These are phyloP conservation scores for Russula compacta DNA, from an alignment of 768 basidiomycete genomes.

Conservation along the genomic window DNA sequence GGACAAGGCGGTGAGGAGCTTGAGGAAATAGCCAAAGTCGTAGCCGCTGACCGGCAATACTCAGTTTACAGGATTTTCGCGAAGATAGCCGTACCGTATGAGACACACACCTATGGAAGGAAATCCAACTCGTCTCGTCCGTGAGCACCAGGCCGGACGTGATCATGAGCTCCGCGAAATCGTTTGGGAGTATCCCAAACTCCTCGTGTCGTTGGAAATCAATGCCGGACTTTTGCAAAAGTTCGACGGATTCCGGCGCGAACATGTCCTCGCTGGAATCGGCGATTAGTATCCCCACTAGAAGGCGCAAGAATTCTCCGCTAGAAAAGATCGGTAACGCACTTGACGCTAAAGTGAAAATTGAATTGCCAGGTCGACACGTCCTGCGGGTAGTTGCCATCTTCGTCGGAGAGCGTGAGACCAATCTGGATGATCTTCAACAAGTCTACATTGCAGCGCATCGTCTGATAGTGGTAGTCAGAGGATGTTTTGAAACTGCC, in stretches of 20 bases:
- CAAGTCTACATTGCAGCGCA: constrained; percentile 98
- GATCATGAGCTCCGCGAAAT: constrained; percentile 95
- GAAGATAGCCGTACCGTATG: background rate
- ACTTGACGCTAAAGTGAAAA: constrained; percentile 88
- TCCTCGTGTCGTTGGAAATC: constrained; percentile 93
- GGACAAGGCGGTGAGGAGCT: constrained; percentile 78
- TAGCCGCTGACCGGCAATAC: constrained; percentile 59
- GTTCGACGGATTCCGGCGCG: constrained; percentile 93
- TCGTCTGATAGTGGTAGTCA: constrained; percentile 99
- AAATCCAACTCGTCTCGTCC: constrained; percentile 91
- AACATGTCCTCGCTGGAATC: constrained; percentile 88
- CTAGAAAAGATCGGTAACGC: constrained; percentile 25
- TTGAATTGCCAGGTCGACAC: constrained; percentile 99
- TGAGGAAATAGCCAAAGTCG: constrained; percentile 98
- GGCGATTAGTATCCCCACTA: background rate
- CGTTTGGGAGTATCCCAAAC: constrained; percentile 83
- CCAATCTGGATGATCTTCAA: constrained; percentile 97
- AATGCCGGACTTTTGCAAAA: constrained; percentile 89
- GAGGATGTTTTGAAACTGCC: constrained; percentile 94
- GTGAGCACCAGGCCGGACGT: constrained; percentile 89
- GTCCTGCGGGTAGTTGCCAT: constrained; percentile 85
- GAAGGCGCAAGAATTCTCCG: background rate
- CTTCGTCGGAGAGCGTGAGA: constrained; percentile 87
- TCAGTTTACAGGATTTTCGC: background rate
- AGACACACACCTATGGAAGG: constrained; percentile 82